phyloP scores from a whole-genome alignment of 2,329 filamentous ascomycete genomes.

The Teratosphaeriaceae sp. region DNA sequence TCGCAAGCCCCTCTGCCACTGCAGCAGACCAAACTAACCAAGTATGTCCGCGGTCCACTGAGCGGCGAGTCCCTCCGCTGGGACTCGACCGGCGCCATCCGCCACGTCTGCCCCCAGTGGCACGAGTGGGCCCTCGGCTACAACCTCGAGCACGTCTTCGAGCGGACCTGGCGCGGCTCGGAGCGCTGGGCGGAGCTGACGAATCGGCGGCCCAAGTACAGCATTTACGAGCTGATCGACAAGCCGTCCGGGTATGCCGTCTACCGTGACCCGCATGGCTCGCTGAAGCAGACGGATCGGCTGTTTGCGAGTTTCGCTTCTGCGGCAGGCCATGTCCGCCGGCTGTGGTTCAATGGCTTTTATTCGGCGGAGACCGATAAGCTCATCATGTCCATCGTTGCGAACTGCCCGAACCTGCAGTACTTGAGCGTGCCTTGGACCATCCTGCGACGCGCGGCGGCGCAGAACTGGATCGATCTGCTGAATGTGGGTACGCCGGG shows the following conservation, averaged over 20 bases:
- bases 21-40: slow-evolving; percentile 37
- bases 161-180: slow-evolving; percentile 46
- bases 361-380: slow-evolving; percentile 45
- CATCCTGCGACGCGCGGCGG: slow-evolving; percentile 42
- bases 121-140: slow-evolving; percentile 48
- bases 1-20: slow-evolving; percentile 43
- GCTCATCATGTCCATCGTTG: slow-evolving; percentile 43
- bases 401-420: slow-evolving; percentile 41
- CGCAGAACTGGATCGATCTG: slow-evolving; percentile 42
- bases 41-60: slow-evolving; percentile 46
- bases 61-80: slow-evolving; percentile 46
- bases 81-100: slow-evolving; percentile 44
- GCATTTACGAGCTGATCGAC: slow-evolving; percentile 43
- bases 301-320: slow-evolving; percentile 41
- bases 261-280: slow-evolving; percentile 47
- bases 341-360: slow-evolving; percentile 51
- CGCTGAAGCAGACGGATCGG: slow-evolving; percentile 41
- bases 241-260: slow-evolving; percentile 41
- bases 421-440: slow-evolving; percentile 49
- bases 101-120: slow-evolving; percentile 45
- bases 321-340: slow-evolving; percentile 43
- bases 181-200: slow-evolving; percentile 47
- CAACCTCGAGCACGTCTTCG: slow-evolving; percentile 45
- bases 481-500: slow-evolving; percentile 34
- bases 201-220: slow-evolving; percentile 34